Conservation (phyloP, 169 alveolate species). For the Eimeria brunetti region DNA sequence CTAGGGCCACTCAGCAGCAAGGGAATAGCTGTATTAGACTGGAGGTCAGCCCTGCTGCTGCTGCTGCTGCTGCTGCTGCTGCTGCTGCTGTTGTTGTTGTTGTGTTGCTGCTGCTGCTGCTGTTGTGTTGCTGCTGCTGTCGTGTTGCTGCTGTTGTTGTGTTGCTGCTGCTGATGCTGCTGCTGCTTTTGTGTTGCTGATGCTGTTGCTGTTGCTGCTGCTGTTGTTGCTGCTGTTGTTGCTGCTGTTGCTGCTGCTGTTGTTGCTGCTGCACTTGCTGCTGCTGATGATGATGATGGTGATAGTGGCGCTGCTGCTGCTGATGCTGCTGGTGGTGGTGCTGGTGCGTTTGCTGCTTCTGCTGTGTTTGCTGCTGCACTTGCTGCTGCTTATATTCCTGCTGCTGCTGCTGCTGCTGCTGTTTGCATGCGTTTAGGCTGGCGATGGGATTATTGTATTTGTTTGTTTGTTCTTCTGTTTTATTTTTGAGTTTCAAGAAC, state of each 20-base stretch:
- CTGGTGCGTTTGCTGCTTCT: too few species aligned
- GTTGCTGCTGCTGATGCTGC: not conserved
- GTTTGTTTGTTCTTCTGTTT: not conserved
- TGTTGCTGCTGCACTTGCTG: too few species aligned
- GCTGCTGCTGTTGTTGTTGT: not conserved
- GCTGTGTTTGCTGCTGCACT: too few species aligned
- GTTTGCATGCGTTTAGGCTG: not conserved
- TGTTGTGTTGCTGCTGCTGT: too few species aligned
- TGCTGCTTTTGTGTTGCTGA: too few species aligned
- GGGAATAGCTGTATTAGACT: constrained; percentile 21
- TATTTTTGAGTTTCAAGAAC: not conserved
- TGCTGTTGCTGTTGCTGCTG: constrained; percentile 4
- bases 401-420: not conserved
- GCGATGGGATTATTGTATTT: constrained; percentile 29
- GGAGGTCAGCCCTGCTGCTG: constrained; percentile 29
- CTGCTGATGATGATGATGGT: too few species aligned
- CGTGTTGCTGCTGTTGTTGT: too few species aligned
- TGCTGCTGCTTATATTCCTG: not conserved
- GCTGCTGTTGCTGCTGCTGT: too few species aligned
- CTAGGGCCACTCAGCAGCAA: not conserved
- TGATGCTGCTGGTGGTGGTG: too few species aligned
- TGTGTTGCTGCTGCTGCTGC: not conserved
- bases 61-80: not conserved
- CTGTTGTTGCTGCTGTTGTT: not conserved
- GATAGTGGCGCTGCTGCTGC: too few species aligned